Base-by-base conservation (phyloP, 768 basidiomycete species). In the Saitozyma sp. region DNA sequence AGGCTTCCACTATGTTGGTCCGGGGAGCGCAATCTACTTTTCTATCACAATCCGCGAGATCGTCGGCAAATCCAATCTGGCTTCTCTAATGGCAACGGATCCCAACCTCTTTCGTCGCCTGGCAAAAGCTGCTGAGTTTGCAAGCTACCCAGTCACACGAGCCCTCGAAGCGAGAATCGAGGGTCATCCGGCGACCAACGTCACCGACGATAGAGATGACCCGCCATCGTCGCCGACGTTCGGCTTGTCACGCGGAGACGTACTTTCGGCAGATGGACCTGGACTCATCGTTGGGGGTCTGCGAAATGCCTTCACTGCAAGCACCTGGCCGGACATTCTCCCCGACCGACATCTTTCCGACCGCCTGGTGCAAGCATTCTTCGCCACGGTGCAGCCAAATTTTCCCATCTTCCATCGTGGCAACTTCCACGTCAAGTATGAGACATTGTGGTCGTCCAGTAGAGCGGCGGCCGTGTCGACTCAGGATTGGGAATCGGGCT, bases 1-100 rank as follows among this genome's bases (percentile, higher is more conserved):
- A 10, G 64, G 59, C 9, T 57, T 46, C 38, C 64, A 65, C 43
- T 65, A 65, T 38, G 64, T 65, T 39, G 64, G 64, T 4, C 59
- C 64, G 1, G 64, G 59, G 2, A 56, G 54, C 38, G 49, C 55
- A 1, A 49, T 55, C 16, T 48, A 49, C 29, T 65, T 65, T 38
- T 54, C 64, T 11, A 55, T 29, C 5, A 51, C 54, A 13, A 42
- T 52, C 29, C 64, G 64, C 1, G 37, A 61, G 19, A 51, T 65
- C 6, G 64, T 65, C 14, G 41, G 39, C 10, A 48, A 55, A 37
- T 39, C 55, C 1, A 41, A 63, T 46, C 49, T 52, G 38, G 45
- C 58, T 49, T 20, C 42, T 8, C 57, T 51, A 50, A 17, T 52
- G 41, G 49, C 55, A n/a, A 42, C 40, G 13, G 62, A 63, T 40